Percentiles rank a stretch among this genome's conserved stretches.
Evolutionary conservation across 768 basidiomycete genomes (phyloP).

Genomic region (Nevesoporus exiguus): DNA sequence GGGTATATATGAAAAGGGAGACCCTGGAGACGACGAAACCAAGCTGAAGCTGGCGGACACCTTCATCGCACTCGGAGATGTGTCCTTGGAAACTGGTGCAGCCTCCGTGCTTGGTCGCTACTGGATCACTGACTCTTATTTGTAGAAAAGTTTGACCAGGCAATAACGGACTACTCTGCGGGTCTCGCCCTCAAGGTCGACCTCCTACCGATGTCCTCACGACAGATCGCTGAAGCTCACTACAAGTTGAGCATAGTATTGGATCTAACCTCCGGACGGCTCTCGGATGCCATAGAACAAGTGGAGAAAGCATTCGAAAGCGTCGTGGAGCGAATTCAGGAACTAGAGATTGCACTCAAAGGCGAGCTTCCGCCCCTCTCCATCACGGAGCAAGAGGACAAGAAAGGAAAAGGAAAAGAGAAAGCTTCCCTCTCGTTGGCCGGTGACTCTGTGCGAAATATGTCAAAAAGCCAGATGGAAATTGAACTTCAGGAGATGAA

Average conservation of each 20-base stretch:
- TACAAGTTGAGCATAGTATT: conserved; percentile 93
- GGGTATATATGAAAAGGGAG: conserved; percentile 73
- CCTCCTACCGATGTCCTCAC: conserved; percentile 81
- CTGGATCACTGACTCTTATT: not conserved
- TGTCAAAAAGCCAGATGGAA: conserved; percentile 73
- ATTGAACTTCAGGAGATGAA: conserved; percentile 76
- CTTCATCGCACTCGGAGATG: conserved; percentile 87
- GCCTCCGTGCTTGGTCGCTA: not conserved
- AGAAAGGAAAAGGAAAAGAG: conserved; percentile 73
- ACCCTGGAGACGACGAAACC: conserved; percentile 52
- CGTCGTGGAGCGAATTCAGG: conserved; percentile 64
- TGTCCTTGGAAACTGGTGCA: conserved; percentile 94
- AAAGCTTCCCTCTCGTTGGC: conserved; percentile 36
- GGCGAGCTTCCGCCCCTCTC: conserved; percentile 36
- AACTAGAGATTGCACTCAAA: conserved; percentile 48
- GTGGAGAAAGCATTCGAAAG: conserved; percentile 78
- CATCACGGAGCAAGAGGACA: conserved; percentile 32
- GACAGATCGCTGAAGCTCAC: conserved; percentile 91
- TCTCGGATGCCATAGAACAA: conserved; percentile 77
- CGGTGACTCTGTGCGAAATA: conserved; percentile 56
- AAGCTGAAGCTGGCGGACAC: conserved; percentile 88
- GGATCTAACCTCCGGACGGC: conserved; percentile 82
- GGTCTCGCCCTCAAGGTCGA: conserved; percentile 70
- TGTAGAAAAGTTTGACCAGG: conserved; percentile 94
- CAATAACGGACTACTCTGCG: conserved; percentile 80